Base-by-base conservation (phyloP, 768 basidiomycete species). In the Ramaria sp. region DNA sequence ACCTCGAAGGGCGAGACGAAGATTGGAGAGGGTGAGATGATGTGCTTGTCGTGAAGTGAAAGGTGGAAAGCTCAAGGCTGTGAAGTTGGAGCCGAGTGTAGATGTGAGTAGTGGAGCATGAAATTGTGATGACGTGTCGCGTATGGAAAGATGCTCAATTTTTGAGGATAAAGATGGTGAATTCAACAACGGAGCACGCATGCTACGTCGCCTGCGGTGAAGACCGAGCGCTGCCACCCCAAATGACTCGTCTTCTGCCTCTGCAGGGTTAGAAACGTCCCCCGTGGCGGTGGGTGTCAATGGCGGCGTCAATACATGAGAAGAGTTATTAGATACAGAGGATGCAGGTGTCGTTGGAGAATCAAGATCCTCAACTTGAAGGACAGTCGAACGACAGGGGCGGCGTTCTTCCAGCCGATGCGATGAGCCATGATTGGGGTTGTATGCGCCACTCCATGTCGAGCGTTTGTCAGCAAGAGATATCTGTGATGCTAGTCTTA, bases 371-470 rank as follows among this genome's bases (percentile, higher is more conserved):
- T 55, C 44, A 57, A 38, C 36, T 52, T 43, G 3, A 68, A 80
- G 67, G 16, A 85, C 59, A 16, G 73, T 65, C 0, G 73, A 70
- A 32, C 86, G 61, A 63, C 82, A 78, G 1, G 78, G 78, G 41
- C 76, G 70, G 5, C 80, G 75, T 57, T 76, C 80, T 10, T 73
- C 69, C 2, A 79, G 74, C 57, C 75, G 71, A 13, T 75, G 75
- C 3, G 74, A 34, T 30, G 41, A 16, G 16, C 27, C 68, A 2
- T 66, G 67, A 3, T 16, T 81, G 72, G 15, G 73, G 73, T 8
- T 65, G 56, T 83, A 82, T 1, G 81, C 77, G 25, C 84, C 85
- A 54, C 78, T 88, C 87, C 87, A 90, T 0, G 85, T 87, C 13
- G 79, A 75, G 15, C 85, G 77, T 61, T 88, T 88, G 61, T 69